phyloP scores from a whole-genome alignment of 1,284 basidiomycete genomes.

The Wolfiporia cocos region DNA sequence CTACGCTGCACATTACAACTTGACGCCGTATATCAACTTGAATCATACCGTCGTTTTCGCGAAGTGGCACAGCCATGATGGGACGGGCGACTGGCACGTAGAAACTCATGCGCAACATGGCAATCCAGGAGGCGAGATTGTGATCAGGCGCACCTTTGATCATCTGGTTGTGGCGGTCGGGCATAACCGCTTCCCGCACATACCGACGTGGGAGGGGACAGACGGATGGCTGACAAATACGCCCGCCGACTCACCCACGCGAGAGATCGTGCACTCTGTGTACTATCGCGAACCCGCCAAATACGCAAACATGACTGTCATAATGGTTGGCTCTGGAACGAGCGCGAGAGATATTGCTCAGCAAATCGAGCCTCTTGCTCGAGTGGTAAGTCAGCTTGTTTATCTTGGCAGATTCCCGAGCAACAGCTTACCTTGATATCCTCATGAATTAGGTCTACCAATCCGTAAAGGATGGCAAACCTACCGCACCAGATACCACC shows the following conservation, averaged over 20 bases:
- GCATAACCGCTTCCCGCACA: conserved; percentile 45
- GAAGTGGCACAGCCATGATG: conserved; percentile 37
- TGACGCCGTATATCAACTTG: conserved; percentile 35
- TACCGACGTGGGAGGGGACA: conserved; percentile 39
- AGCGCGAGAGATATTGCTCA: conserved; percentile 43
- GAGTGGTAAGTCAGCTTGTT: conserved; percentile 30
- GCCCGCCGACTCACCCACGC: conserved; percentile 18
- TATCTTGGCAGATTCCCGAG: not conserved
- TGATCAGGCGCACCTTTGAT: conserved; percentile 30
- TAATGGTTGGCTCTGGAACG: conserved; percentile 46
- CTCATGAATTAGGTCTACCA: conserved; percentile 32
- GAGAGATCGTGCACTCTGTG: conserved; percentile 45
- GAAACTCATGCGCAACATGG: conserved; percentile 15
- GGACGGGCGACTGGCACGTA: conserved; percentile 39
- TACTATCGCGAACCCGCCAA: conserved; percentile 44
- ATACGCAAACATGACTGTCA: conserved; percentile 36
- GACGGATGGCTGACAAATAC: conserved; percentile 37
- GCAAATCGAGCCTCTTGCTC: conserved; percentile 34
- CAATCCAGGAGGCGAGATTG: conserved; percentile 4
- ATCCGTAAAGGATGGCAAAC: conserved; percentile 27
- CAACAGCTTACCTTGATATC: not conserved
- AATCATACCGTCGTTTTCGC: conserved; percentile 40
- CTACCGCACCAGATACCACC: conserved; percentile 22
- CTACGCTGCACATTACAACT: conserved; percentile 33
- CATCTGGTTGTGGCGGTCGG: conserved; percentile 51